Percentiles rank a stretch among this genome's conserved stretches.
phyloP scores from a whole-genome alignment of 495 filamentous ascomycete species.

The Aspergillus indologenus region DNA sequence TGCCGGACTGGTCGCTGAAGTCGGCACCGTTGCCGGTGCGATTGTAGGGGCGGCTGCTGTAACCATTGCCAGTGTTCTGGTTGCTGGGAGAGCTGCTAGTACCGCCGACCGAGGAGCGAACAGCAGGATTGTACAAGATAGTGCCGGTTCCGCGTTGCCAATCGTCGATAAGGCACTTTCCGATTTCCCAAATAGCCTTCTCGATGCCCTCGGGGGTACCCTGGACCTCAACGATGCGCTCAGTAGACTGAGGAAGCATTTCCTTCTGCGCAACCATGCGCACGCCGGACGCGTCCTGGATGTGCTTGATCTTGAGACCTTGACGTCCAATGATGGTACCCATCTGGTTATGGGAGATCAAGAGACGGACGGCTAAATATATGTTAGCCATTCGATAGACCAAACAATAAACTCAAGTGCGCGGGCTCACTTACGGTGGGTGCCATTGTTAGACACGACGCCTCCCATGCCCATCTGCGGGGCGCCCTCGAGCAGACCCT shows the following conservation, averaged over 20 bases:
- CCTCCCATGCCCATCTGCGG: slow-evolving; percentile 94
- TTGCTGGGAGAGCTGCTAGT: slow-evolving; percentile 24
- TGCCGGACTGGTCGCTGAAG: slow-evolving; percentile 76
- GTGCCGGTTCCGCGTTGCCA: slow-evolving; percentile 95
- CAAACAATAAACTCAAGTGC: background rate
- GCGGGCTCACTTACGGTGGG: slow-evolving; percentile 72
- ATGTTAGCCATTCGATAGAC: slow-evolving; percentile 28
- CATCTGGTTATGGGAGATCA: slow-evolving; percentile 99
- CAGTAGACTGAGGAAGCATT: slow-evolving; percentile 99
- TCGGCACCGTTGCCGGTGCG: slow-evolving; percentile 95
- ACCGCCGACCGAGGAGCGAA: slow-evolving; percentile 66
- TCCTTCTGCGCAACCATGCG: slow-evolving; percentile 99
- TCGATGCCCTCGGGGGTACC: slow-evolving; percentile 92
- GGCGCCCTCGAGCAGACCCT: slow-evolving; percentile 86
- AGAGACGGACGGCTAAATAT: slow-evolving; percentile 78
- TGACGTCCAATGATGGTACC: slow-evolving; percentile 96
- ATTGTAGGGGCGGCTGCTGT: slow-evolving; percentile 72
- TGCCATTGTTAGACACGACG: slow-evolving; percentile 75
- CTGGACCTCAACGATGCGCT: slow-evolving; percentile 94
- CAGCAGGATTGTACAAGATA: slow-evolving; percentile 92
- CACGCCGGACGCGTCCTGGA: slow-evolving; percentile 93
- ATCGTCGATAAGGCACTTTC: slow-evolving; percentile 96
- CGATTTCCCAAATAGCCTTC: slow-evolving; percentile 96
- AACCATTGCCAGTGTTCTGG: slow-evolving; percentile 45
- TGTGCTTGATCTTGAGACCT: slow-evolving; percentile 98